Percentiles rank a stretch among this genome's conserved stretches.
Conservation (phyloP, 1,284 basidiomycete genomes). For the Malassezia japonica region DNA sequence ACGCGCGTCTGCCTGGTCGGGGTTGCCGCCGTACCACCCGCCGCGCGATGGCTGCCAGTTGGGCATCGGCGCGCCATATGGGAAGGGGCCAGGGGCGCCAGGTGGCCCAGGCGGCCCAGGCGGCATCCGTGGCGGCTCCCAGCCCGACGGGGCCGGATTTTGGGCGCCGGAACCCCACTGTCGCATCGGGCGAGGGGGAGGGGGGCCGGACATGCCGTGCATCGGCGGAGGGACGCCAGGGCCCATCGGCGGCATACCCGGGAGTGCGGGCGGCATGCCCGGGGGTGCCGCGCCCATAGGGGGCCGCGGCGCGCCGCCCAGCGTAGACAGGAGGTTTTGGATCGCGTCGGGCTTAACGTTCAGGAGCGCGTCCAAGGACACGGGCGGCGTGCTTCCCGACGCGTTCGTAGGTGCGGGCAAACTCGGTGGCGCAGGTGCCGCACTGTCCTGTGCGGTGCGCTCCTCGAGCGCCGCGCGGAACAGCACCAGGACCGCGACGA, state of each 20-base stretch:
- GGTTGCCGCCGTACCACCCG: constrained; percentile 17
- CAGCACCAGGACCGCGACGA: constrained; percentile 14
- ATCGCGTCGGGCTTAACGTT: constrained; percentile 18
- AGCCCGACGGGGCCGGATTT: background rate
- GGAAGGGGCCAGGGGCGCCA: background rate
- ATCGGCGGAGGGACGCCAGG: background rate
- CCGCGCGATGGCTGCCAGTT: constrained; percentile 1
- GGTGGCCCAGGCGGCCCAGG: background rate
- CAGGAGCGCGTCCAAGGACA: constrained; percentile 14
- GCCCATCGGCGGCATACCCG: background rate
- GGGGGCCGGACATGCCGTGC: background rate
- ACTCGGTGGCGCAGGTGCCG: background rate
- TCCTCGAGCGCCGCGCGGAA: constrained; percentile 12
- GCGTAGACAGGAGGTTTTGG: constrained; percentile 13
- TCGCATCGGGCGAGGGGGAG: constrained; percentile 12
- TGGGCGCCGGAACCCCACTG: constrained; percentile 6
- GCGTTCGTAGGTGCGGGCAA: background rate
- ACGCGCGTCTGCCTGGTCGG: constrained; percentile 1
- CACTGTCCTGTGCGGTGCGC: background rate
- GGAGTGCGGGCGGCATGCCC: background rate
- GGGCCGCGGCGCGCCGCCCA: constrained; percentile 2
- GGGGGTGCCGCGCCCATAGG: background rate
- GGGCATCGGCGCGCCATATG: too few species aligned
- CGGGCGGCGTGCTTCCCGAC: background rate
- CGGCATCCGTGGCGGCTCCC: background rate